Conservation (phyloP, 192 early-diverging fungal genomes). For the Lobulomyces angularis region DNA sequence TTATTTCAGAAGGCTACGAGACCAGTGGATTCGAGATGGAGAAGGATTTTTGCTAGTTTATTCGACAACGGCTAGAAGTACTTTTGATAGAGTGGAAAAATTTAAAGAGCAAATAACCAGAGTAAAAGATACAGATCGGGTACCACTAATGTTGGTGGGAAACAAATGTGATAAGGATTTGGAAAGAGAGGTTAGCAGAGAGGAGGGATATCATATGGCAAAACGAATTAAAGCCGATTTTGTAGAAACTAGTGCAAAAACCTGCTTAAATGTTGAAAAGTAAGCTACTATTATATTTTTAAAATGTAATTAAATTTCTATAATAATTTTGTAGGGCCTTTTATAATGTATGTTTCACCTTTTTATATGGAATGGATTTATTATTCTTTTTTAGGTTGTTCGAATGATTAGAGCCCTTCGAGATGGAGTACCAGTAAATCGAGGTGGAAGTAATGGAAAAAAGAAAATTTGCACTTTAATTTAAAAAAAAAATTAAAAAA, state of each 20-base stretch:
- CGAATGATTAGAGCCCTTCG: too few species aligned
- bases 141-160: constrained; percentile 80
- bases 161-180: constrained; percentile 83
- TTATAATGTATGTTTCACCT: too few species aligned
- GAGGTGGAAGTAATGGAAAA: too few species aligned
- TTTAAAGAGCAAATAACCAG: constrained; percentile 88
- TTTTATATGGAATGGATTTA: too few species aligned
- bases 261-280: constrained; percentile 81
- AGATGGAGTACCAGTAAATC: too few species aligned
- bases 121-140: constrained; percentile 82
- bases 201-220: constrained; percentile 72
- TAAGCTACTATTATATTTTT: too few species aligned
- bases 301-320: too few species aligned
- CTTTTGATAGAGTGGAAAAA: constrained; percentile 80
- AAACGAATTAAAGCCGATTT: constrained; percentile 64
- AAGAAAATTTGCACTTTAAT: too few species aligned
- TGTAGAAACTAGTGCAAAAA: constrained; percentile 83
- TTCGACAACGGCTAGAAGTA: constrained; percentile 79
- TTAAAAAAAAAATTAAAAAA: too few species aligned
- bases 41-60: constrained; percentile 93
- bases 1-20: constrained; percentile 43
- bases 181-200: constrained; percentile 72
- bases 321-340: too few species aligned
- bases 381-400: too few species aligned
- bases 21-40: constrained; percentile 94